Evolutionary conservation across 768 basidiomycete species (phyloP).

Genomic region (Asterophora parasitica): DNA sequence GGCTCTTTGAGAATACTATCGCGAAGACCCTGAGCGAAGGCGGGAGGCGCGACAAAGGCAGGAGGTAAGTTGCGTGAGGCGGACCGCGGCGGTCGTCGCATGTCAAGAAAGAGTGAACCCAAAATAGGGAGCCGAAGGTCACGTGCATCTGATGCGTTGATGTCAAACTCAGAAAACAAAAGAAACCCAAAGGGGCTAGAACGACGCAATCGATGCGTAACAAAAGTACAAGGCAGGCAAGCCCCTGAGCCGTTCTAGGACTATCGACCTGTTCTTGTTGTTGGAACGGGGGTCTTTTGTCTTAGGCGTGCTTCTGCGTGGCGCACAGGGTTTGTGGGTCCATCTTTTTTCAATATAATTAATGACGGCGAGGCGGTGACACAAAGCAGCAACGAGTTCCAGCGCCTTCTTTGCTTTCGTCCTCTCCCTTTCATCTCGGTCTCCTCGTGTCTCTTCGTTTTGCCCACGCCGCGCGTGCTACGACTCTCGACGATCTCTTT

Average conservation of each 20-base stretch:
- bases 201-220: too few relatives aligned
- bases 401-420: slow-evolving; percentile 12
- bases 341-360: slow-evolving; percentile 21
- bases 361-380: slow-evolving; percentile 7
- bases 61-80: not conserved
- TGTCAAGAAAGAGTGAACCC: not conserved
- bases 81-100: not conserved
- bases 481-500: slow-evolving; percentile 14
- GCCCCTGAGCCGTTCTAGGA: not conserved
- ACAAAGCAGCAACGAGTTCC: slow-evolving; percentile 17
- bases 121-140: not conserved
- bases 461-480: slow-evolving; percentile 34
- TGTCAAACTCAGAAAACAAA: slow-evolving; percentile 12
- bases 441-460: slow-evolving; percentile 12
- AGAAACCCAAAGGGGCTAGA: slow-evolving; percentile 9
- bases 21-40: too few relatives aligned
- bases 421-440: slow-evolving; percentile 13
- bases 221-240: slow-evolving; percentile 14
- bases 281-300: slow-evolving; percentile 19
- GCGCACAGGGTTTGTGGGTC: slow-evolving; percentile 27
- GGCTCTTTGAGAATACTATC: too few relatives aligned
- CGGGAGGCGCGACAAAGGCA: not conserved
- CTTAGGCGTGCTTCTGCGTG: slow-evolving; percentile 13
- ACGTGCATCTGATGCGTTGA: too few relatives aligned
- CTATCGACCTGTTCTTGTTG: slow-evolving; percentile 14